Base-by-base conservation (phyloP, 768 basidiomycete species). In the Leccinum pellstonianum region DNA sequence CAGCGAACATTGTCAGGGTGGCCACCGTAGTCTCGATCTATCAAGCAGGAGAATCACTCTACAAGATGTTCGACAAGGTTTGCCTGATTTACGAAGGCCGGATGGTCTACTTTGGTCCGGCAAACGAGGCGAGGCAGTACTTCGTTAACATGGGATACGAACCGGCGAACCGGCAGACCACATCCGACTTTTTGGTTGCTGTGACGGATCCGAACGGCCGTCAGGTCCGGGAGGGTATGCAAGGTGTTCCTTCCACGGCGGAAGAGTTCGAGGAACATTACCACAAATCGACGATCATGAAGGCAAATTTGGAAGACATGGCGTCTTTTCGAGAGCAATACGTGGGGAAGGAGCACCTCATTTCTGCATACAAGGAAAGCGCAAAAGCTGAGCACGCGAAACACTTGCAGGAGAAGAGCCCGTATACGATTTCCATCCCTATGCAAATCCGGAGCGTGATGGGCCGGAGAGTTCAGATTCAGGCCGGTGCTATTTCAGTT, bases 11-110 rank as follows among this genome's bases (percentile, higher is more conserved):
- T 12, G 72, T 76, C 60, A 71, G 74, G 25, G 56, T 74, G 37
- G 69, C 87, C 3, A 92, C 88, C 1, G 83, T 94, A 56, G 89
- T 93, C 21, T 88, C 90, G 2, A 85, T 95, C 43, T 94, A 95
- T 73, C 92, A 94, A 71, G 92, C 92, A 4, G 86, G 87, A 53
- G 90, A 93, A 70, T 77, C 78, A 3, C 71, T 88, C 0, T 88
- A 86, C 58, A 61, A 80, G 46, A 78, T 81, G 62, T 94, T 90
- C 64, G 86, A 90, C 80, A 88, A 88, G 69, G 86, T 88, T 21
- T 81, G 83, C 66, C 76, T 88, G 41, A 77, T 89, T 66, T 78
- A 83, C 70, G 82, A 83, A 53, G 85, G 86, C 14, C 74, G 76
- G 23, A 81, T 83, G 75, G 79, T 81, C 47, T 89, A 83, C 72